These are phyloP conservation scores for Phaffomyces antillensis DNA, from an alignment of 805 yeast genomes.

Conservation along the genomic window DNA sequence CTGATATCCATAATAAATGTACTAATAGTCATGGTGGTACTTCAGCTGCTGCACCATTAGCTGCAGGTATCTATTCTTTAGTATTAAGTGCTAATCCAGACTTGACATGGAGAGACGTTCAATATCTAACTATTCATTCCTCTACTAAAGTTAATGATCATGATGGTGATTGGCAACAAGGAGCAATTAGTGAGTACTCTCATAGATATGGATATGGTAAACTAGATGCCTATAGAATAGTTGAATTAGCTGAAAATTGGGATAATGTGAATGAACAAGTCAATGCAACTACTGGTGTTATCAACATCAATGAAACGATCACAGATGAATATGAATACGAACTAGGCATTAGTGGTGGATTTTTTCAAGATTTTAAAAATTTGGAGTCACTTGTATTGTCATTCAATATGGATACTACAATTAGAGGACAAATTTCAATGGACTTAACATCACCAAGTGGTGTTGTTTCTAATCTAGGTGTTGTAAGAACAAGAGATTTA, in stretches of 20 bases:
- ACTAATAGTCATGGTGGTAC: slow-evolving; percentile 86
- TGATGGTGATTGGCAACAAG: slow-evolving; percentile 69
- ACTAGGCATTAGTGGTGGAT: slow-evolving; percentile 40
- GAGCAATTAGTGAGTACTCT: slow-evolving; percentile 66
- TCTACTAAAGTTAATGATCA: slow-evolving; percentile 59
- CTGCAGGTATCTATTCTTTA: slow-evolving; percentile 90
- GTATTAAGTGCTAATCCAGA: slow-evolving; percentile 79
- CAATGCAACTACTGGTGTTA: slow-evolving; percentile 45
- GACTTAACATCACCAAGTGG: slow-evolving; percentile 72
- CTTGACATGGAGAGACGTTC: slow-evolving; percentile 93
- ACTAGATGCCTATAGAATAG: slow-evolving; percentile 73
- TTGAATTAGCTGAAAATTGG: slow-evolving; percentile 68
- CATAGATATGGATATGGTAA: slow-evolving; percentile 91
- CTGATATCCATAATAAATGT: slow-evolving; percentile 68
- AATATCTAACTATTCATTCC: slow-evolving; percentile 68
- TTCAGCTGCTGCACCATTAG: slow-evolving; percentile 97
- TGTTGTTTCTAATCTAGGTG: slow-evolving; percentile 64
- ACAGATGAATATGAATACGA: slow-evolving; percentile 27
- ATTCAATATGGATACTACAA: slow-evolving; percentile 56
- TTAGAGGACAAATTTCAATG: slow-evolving; percentile 66
- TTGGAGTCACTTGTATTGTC: slow-evolving; percentile 84
- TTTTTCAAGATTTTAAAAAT: slow-evolving; percentile 54
- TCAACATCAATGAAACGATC: slow-evolving; percentile 18
- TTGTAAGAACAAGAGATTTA: slow-evolving; percentile 52
- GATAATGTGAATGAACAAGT: slow-evolving; percentile 86